Evolutionary conservation across 129 eudicot species (phyloP), one percentile per base, ranked within the genome.

Genomic region (Flaveria robusta): DNA sequence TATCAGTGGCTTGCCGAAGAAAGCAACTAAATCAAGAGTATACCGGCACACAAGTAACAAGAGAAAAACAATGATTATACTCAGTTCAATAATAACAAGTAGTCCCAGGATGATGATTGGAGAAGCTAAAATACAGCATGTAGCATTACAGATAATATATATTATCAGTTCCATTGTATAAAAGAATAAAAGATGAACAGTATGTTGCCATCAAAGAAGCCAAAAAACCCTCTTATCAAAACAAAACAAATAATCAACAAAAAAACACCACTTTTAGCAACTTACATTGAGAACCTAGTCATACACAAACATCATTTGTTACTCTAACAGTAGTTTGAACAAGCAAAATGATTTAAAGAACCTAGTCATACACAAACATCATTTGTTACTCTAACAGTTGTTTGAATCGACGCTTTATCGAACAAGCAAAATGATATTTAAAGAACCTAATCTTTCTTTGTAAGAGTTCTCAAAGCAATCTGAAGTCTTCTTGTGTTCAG

Each of bases 31-130:
- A 4, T 14, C 68, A 73, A 20, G 20, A 55, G 20, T 13, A 58
- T 20, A 73, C 16, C 1, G 9, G 19, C 42, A 13, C 34, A 34
- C 62, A 55, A 7, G 4, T 23, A 55, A 72, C 45, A 54, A 37
- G 50, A 37, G 24, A 55, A 54, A 58, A 15, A 58, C 41, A 73
- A n/a, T 5, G 23, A 19, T 18, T 70, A 72, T 72, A 72, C 65
- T 52, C 18, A 2, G 74, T 70, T 46, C 34, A 22, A 6, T 10
- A 27, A 71, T 16, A 19, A 8, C 27, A 8, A 72, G 51, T 20
- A 72, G 46, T 34, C 51, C 74, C 37, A 59, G 6, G n/a, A 59
- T 59, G 9, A 47, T 49, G 39, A 41, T 16, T 7, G 43, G 16
- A 26, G 62, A 70, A 24, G 62, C n/a, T 27, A 70, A 47, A 24